phyloP scores from a whole-genome alignment of 768 basidiomycete genomes.

The Leccinum imitatum region DNA sequence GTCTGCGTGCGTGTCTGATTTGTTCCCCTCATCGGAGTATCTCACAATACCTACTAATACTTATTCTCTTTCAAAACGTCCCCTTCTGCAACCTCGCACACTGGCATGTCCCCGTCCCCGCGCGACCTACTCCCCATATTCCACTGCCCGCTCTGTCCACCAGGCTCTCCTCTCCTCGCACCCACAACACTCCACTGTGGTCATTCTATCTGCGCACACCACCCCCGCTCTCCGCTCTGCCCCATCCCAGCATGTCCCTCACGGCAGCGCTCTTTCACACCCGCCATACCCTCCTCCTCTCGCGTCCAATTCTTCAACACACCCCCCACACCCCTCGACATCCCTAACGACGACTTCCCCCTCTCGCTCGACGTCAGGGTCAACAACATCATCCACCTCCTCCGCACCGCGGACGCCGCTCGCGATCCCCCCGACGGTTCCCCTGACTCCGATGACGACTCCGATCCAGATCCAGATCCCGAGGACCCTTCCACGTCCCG shows the following conservation, averaged over 20 bases:
- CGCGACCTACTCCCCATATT: conserved; percentile 41
- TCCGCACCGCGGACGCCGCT: conserved; percentile 24
- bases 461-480: conserved; percentile 24
- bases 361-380: conserved; percentile 52
- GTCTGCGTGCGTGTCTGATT: conserved; percentile 23
- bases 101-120: conserved; percentile 21
- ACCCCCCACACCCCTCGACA: conserved; percentile 24
- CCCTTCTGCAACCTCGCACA: background rate
- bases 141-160: conserved; percentile 54
- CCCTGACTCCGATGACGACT: conserved; percentile 32
- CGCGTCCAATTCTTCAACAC: conserved; percentile 36
- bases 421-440: conserved; percentile 13
- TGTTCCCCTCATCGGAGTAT: conserved; percentile 17
- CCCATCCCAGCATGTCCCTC: conserved; percentile 37
- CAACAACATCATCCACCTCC: conserved; percentile 51
- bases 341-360: background rate
- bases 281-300: conserved; percentile 44
- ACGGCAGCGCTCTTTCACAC: conserved; percentile 17
- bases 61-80: background rate
- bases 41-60: conserved; percentile 13
- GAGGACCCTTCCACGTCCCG: conserved; percentile 25
- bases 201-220: conserved; percentile 73
- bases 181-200: conserved; percentile 75
- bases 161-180: conserved; percentile 34
- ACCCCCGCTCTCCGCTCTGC: conserved; percentile 36